phyloP scores from a whole-genome alignment of 371 early-diverging fungal species.

The Zychaea mexicana region DNA sequence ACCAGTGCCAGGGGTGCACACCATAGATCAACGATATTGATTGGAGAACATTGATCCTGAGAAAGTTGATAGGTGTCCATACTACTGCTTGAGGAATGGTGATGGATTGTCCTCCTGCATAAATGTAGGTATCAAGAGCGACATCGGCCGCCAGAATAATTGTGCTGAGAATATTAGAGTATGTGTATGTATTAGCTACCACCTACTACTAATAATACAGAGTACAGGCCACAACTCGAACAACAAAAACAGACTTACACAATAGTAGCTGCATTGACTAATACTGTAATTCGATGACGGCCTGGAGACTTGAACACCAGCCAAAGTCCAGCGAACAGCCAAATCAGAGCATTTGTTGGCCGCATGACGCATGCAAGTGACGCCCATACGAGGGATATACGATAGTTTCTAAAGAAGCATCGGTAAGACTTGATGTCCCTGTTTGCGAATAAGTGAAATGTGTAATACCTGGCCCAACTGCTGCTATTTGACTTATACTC shows the following conservation, averaged over 20 bases:
- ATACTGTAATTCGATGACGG: conserved; percentile 16
- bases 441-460: neutral
- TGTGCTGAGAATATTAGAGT: neutral
- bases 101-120: conserved; percentile 18
- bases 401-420: conserved; percentile 34
- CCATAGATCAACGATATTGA: conserved; percentile 89
- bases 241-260: conserved; percentile 22
- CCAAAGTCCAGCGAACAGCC: conserved; percentile 72
- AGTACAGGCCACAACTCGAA: neutral
- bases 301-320: conserved; percentile 36
- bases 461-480: neutral
- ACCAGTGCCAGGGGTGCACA: conserved; percentile 88
- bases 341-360: conserved; percentile 84
- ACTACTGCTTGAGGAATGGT: conserved; percentile 43
- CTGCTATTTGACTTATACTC: neutral
- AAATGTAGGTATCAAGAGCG: conserved; percentile 58
- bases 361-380: conserved; percentile 79
- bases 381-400: conserved; percentile 64
- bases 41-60: conserved; percentile 76
- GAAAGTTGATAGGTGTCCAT: conserved; percentile 75
- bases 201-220: too few relatives aligned
- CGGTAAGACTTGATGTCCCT: neutral
- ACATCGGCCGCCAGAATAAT: conserved; percentile 50
- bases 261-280: conserved; percentile 31
- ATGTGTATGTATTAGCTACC: neutral